A percentile compares a stretch with the other conserved stretches of the same genome.
Conservation (phyloP, 2,329 filamentous ascomycete genomes). For the Fusarium sp. region DNA sequence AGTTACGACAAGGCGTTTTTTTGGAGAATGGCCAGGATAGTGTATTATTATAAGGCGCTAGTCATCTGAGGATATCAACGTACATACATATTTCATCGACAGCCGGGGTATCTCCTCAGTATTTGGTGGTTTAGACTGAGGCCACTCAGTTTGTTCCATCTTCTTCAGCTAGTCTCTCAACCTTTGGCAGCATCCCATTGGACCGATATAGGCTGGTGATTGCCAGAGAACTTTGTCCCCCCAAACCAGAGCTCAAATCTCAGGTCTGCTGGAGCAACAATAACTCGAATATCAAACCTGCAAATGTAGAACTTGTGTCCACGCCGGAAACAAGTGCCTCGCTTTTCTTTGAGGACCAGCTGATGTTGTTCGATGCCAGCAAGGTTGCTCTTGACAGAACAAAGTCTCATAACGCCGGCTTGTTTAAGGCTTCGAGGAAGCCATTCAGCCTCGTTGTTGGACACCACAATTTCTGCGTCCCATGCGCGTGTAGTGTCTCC, state of each 20-base stretch:
- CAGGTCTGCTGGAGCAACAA: slow-evolving; percentile 64
- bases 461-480: slow-evolving; percentile 52
- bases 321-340: slow-evolving; percentile 46
- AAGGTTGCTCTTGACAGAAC: slow-evolving; percentile 52
- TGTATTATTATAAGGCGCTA: slow-evolving; percentile 12
- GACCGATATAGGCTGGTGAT: slow-evolving; percentile 32
- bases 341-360: slow-evolving; percentile 50
- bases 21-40: slow-evolving; percentile 23
- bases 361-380: slow-evolving; percentile 50
- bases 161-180: not conserved
- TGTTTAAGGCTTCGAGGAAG: slow-evolving; percentile 51
- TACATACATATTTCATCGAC: slow-evolving; percentile 16
- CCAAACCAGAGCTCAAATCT: slow-evolving; percentile 54
- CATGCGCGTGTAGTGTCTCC: slow-evolving; percentile 48
- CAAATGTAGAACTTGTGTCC: slow-evolving; percentile 53
- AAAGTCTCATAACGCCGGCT: slow-evolving; percentile 50
- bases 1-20: slow-evolving; percentile 23
- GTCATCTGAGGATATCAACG: slow-evolving; percentile 17
- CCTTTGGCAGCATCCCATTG: slow-evolving; percentile 22
- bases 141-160: not conserved
- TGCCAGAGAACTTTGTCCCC: slow-evolving; percentile 28
- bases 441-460: slow-evolving; percentile 48
- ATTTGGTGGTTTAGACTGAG: not conserved
- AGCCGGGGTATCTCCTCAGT: not conserved
- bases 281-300: slow-evolving; percentile 60